Base-by-base conservation (phyloP, 2,329 filamentous ascomycete genomes). In the Daldinia eschscholtzii region DNA sequence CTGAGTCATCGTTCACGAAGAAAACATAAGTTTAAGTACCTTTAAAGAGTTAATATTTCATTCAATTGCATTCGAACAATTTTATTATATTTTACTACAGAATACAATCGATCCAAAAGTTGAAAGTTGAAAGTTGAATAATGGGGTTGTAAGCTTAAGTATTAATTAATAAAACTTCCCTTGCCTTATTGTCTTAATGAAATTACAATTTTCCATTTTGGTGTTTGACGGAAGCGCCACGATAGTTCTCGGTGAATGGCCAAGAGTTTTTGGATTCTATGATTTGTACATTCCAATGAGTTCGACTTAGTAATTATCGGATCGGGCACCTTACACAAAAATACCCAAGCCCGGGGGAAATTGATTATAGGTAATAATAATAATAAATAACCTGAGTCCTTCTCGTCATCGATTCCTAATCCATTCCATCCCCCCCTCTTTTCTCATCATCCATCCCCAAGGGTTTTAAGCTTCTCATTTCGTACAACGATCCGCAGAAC, bases 261-360 rank as follows among this genome's bases (percentile, higher is more conserved):
- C 55, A 44, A 42, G 55, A 57, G 39, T 15, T 23, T 23, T 23
- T 26, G 39, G 42, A 6, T 42, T 42, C 23, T 30, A 15, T 30
- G n/a, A 42, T 42, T 13, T 28, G 15, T 50, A 48, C 57, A 61
- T 65, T 65, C 62, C 62, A 65, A 23, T 26, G n/a, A 50, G 37
- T 33, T 50, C 30, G 20, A 65, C 18, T n/a, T 50, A 48, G 55
- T 46, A 50, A 50, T 37, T 37, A 65, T 35, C 57, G 30, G 15
- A 55, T 60, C 50, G 28, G 12, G 12, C 18, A 30, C 46, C 46
- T n/a, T 52, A 18, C 9, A 6, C n/a, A 42, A 42, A 13, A 39
- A 39, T 15, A 33, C 46, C 13, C 12, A 48, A 48, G 23, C 23
- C 23, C 23, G 4, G 4, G 37, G 37, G 15, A 28, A 48, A 28